Percentiles rank a stretch among this genome's conserved stretches.
Evolutionary conservation across 1,284 basidiomycete genomes (phyloP).

Genomic region (Neonothopanus nambi): DNA sequence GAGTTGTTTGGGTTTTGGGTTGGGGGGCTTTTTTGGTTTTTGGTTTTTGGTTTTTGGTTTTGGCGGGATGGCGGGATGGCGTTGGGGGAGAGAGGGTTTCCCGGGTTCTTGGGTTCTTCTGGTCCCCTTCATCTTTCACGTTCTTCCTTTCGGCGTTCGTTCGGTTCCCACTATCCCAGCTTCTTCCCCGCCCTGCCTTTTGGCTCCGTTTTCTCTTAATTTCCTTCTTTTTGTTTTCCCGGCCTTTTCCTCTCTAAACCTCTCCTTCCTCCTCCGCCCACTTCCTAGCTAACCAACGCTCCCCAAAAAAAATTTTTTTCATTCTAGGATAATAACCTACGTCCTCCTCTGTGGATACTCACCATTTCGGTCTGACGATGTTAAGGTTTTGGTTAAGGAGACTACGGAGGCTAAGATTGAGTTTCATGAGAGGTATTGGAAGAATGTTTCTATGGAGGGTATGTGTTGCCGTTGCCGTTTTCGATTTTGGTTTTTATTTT

Average conservation of each 20-base stretch:
- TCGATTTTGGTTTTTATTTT: not conserved
- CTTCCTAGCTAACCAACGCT: too few species aligned
- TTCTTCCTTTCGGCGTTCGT: too few species aligned
- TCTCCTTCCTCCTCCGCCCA: not conserved
- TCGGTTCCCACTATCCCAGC: too few species aligned
- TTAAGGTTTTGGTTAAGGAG: constrained; percentile 76
- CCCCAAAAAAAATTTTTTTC: too few species aligned
- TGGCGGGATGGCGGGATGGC: not conserved
- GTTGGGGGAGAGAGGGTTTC: not conserved
- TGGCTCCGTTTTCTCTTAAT: not conserved
- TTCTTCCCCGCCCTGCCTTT: too few species aligned
- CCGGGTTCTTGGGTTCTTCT: too few species aligned
- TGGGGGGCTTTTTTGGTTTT: not conserved
- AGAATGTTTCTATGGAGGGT: constrained; percentile 81
- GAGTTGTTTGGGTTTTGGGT: constrained; percentile 30
- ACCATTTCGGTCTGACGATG: constrained; percentile 88
- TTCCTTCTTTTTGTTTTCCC: constrained; percentile 1
- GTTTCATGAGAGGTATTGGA: constrained; percentile 95
- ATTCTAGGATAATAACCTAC: constrained; percentile 85
- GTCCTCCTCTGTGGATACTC: constrained; percentile 91
- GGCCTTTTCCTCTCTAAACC: too few species aligned
- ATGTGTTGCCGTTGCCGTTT: constrained; percentile 3
- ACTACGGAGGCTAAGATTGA: constrained; percentile 82
- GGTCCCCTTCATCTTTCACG: too few species aligned
- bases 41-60: not conserved